phyloP scores from a whole-genome alignment of 139 green algal species.

The Tetraselmis chui region DNA sequence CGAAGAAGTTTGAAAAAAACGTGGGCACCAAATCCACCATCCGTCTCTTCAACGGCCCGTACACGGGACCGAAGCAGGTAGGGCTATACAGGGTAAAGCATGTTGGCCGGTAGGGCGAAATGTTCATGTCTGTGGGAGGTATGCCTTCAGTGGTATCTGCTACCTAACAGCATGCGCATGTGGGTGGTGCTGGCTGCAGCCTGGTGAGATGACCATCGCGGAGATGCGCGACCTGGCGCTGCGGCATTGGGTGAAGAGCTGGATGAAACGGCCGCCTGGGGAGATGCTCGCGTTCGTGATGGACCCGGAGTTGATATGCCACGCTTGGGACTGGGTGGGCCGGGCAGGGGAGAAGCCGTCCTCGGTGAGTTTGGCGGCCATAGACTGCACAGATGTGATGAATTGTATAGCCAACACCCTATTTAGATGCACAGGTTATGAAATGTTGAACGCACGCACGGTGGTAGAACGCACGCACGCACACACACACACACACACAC shows the following conservation, averaged over 20 bases:
- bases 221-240: slow-evolving; percentile 22
- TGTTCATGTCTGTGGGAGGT: too few species aligned
- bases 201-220: slow-evolving; percentile 22
- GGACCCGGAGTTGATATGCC: slow-evolving; percentile 24
- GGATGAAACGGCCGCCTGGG: slow-evolving; percentile 9
- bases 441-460: too few species aligned
- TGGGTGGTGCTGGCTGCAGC: not conserved
- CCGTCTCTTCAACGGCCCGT: slow-evolving; percentile 24
- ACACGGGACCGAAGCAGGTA: slow-evolving; percentile 14
- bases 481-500: too few species aligned
- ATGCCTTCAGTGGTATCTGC: too few species aligned
- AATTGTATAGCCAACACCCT: too few species aligned
- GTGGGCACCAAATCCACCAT: slow-evolving; percentile 17
- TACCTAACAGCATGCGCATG: too few species aligned
- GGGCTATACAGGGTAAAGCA: not conserved
- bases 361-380: not conserved
- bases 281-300: slow-evolving; percentile 18
- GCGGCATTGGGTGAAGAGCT: not conserved
- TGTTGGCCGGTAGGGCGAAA: too few species aligned
- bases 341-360: not conserved
- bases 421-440: too few species aligned
- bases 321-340: slow-evolving; percentile 19
- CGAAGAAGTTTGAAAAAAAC: slow-evolving; percentile 18
- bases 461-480: too few species aligned
- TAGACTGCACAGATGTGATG: not conserved